A percentile compares a stretch with the other conserved stretches of the same genome.
Conservation (phyloP, 352 stramenopile species). For the Pythium utonaiense region DNA sequence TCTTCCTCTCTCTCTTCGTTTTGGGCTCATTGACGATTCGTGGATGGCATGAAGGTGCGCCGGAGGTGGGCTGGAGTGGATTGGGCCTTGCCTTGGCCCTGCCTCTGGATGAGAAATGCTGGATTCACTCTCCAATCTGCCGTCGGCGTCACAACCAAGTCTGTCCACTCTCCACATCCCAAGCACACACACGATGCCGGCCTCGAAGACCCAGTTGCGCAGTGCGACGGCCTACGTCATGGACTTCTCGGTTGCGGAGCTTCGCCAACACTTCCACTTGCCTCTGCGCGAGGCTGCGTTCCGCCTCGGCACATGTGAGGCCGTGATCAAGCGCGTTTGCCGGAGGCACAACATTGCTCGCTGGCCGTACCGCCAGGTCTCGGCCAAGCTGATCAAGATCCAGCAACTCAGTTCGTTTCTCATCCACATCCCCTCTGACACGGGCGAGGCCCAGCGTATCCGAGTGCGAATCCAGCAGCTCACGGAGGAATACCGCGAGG, state of each 20-base stretch:
- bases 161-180: not conserved
- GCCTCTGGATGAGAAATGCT: not conserved
- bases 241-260: conserved; percentile 75
- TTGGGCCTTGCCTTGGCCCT: not conserved
- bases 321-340: conserved; percentile 81
- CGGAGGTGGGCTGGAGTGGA: not conserved
- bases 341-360: conserved; percentile 73
- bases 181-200: not conserved
- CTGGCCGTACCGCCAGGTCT: conserved; percentile 85
- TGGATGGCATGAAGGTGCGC: not conserved
- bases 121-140: not conserved
- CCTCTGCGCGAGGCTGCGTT: conserved; percentile 71
- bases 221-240: conserved; percentile 25
- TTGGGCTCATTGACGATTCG: not conserved
- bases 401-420: conserved; percentile 85
- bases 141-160: not conserved
- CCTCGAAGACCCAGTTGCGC: not conserved
- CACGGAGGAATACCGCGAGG: conserved; percentile 74
- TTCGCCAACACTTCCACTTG: conserved; percentile 85
- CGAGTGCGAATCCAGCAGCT: conserved; percentile 77
- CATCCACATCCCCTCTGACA: conserved; percentile 57
- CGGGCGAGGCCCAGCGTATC: conserved; percentile 63
- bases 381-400: conserved; percentile 84
- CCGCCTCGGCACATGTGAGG: conserved; percentile 72
- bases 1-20: conserved; percentile 1